A percentile compares a stretch with the other conserved stretches of the same genome.
These are phyloP conservation scores for Trametes pubescens DNA, from an alignment of 1,284 basidiomycete species.

Conservation along the genomic window DNA sequence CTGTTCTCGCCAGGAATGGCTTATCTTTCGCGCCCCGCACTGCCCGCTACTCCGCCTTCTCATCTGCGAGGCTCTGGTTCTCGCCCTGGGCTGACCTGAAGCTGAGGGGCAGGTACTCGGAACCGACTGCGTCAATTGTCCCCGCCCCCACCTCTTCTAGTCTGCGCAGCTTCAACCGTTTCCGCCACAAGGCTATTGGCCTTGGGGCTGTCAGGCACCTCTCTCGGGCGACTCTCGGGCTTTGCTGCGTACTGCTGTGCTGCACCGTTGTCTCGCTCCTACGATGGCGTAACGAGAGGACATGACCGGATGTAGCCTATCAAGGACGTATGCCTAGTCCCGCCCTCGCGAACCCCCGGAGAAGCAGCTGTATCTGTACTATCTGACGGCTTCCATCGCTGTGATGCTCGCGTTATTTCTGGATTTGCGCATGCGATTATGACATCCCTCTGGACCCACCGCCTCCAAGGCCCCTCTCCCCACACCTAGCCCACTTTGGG, in stretches of 20 bases:
- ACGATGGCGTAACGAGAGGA: slow-evolving; percentile 2
- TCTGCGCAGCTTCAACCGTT: slow-evolving; percentile 5
- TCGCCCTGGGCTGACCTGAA: background rate
- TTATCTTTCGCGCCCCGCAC: slow-evolving; percentile 13
- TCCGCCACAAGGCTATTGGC: slow-evolving; percentile 19
- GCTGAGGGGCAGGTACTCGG: slow-evolving; percentile 1
- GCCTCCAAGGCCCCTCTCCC: slow-evolving; percentile 16
- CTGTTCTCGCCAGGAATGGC: slow-evolving; percentile 11
- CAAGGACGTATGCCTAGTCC: background rate
- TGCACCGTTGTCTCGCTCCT: background rate
- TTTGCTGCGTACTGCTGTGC: slow-evolving; percentile 6
- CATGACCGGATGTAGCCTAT: background rate
- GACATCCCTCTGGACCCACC: slow-evolving; percentile 15
- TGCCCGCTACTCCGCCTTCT: background rate
- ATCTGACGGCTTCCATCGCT: slow-evolving; percentile 17
- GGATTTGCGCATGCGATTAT: slow-evolving; percentile 7
- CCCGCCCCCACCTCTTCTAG: slow-evolving; percentile 10
- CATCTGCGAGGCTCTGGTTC: background rate
- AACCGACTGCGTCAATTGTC: slow-evolving; percentile 18
- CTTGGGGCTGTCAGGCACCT: background rate
- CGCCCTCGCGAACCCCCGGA: slow-evolving; percentile 14
- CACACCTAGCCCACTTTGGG: slow-evolving; percentile 11
- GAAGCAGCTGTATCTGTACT: slow-evolving; percentile 14
- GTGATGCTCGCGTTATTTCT: slow-evolving; percentile 13
- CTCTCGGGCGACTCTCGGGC: background rate